Evolutionary conservation across 768 basidiomycete genomes (phyloP), one percentile per base, ranked within the genome.

Genomic region (Serendipita sp.): DNA sequence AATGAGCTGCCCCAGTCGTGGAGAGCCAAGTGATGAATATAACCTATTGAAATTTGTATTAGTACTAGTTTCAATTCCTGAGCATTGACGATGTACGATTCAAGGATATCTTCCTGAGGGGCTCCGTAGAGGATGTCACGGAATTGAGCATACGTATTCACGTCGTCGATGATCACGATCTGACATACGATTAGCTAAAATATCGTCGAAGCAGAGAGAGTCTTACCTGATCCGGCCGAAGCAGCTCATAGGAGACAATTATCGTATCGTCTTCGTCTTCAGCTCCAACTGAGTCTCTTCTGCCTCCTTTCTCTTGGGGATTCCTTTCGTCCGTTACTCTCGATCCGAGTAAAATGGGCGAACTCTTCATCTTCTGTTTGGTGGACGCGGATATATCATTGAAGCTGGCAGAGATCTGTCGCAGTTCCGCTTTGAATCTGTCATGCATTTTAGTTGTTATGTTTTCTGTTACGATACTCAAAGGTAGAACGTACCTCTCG

Each of bases 71-170:
- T 38, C 14, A 30, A 41, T 43, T 45, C 42, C 9, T 5, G 5
- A 38, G 7, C 34, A 7, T 7, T 38, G 5, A 5, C 11, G 14
- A 58, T 69, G 61, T 65, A 89, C 85, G 63, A 79, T 82, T 98
- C 95, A 11, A 98, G 76, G 5, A 90, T 77, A 67, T 95, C 91
- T 70, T 98, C 94, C 72, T 95, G 89, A 0, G 90, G 88, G 7
- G 87, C 89, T 2, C 80, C 81, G 69, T 85, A 89, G 16, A 95
- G 75, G 1, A 79, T 78, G 48, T 84, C 83, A 3, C 85, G 83
- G 69, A 96, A 96, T 13, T 85, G 76, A 65, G 89, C 85, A 67
- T 85, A 82, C 3, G 84, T 76, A 58, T 88, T 86, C 9, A 84
- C 84, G 69, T 96, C 91, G 70, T 99, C 94, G 2, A 88, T 87